phyloP scores from a whole-genome alignment of 495 filamentous ascomycete genomes.

The Penicillium paradoxum region DNA sequence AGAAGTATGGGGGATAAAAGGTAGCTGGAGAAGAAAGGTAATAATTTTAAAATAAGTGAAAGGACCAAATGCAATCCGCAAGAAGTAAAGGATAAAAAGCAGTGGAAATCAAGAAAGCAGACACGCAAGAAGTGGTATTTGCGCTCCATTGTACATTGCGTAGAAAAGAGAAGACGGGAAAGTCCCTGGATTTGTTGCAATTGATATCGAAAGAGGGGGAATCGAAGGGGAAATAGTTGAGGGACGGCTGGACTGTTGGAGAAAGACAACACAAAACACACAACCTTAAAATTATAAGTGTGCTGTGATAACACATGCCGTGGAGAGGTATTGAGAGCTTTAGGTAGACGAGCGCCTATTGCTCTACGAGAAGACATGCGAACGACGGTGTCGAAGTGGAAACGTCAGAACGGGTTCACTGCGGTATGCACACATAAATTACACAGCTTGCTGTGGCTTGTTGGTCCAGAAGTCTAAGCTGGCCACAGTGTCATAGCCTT shows the following conservation, averaged over 20 bases:
- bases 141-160: slow-evolving; percentile 46
- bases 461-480: slow-evolving; percentile 92
- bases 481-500: slow-evolving; percentile 85
- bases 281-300: not conserved
- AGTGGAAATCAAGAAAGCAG: slow-evolving; percentile 15
- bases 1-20: not conserved
- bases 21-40: not conserved
- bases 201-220: slow-evolving; percentile 1
- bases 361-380: not conserved
- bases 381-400: not conserved
- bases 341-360: not conserved
- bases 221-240: not conserved
- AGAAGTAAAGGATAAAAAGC: slow-evolving; percentile 18
- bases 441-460: slow-evolving; percentile 37
- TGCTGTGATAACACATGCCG: not conserved
- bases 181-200: not conserved
- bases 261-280: not conserved
- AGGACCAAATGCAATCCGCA: slow-evolving; percentile 18
- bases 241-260: not conserved
- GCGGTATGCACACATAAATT: not conserved
- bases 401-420: not conserved
- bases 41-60: not conserved
- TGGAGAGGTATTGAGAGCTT: not conserved
- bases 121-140: slow-evolving; percentile 42
- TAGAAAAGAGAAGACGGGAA: slow-evolving; percentile 14